Base-by-base conservation (phyloP, 441 rosid species). In the Eruca vesicaria region DNA sequence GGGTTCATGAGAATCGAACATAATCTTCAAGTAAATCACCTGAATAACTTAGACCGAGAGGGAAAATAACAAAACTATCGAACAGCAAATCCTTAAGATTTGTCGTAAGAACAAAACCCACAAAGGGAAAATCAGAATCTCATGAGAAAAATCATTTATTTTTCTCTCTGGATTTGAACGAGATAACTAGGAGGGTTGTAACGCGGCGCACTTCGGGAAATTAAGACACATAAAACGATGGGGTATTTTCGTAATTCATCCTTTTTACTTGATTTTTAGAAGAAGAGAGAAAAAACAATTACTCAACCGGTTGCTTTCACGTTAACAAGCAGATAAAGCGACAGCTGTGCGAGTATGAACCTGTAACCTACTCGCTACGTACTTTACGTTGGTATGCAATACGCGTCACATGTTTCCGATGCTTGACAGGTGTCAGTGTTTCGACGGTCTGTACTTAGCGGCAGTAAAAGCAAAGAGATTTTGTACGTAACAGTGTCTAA, bases 181-280 rank as follows among this genome's bases (percentile, higher is more conserved):
- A 62, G 56, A 4, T 36, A 72, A 59, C 14, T 63, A 20, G 3
- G 16, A 55, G 28, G 43, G 63, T 33, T 56, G 59, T 20, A 56
- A 58, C 72, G 72, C 72, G 72, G 78, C 67, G 73, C 68, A 68
- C n/a, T 8, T 26, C 2, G 48, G 50, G 56, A 63, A 63, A 60
- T 35, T 56, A 53, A 33, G n/a, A 58, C 9, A 23, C 1, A 36
- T 1, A 5, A 65, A 63, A 76, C 66, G 79, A 58, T 38, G 48
- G 50, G 48, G 50, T 63, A 23, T 0, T 21, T 20, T 69, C 2
- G 75, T 70, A 69, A 63, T 56, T 69, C 7, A 43, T 0, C 1
- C 15, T 32, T 57, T 11, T 59, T 50, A 68, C 53, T 68, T n/a
- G 20, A 32, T 60, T 60, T 60, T 41, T 9, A 60, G 36, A 9